Percentiles rank a stretch among this genome's conserved stretches.
Evolutionary conservation across 768 basidiomycete species (phyloP).

Genomic region (Galerina marginata): DNA sequence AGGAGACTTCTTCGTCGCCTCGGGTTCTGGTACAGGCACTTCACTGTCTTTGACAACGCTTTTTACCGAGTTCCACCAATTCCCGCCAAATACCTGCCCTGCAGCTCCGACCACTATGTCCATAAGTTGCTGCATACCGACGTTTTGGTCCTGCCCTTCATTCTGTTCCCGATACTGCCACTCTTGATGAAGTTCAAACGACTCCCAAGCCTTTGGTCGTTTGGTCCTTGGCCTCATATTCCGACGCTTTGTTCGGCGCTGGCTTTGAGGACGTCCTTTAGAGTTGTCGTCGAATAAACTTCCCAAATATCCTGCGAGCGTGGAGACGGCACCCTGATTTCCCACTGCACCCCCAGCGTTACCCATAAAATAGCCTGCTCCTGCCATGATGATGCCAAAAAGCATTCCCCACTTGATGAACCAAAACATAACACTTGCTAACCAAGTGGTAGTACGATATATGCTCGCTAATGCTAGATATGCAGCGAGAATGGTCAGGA

Average conservation of each 20-base stretch:
- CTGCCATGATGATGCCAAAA: conserved; percentile 57
- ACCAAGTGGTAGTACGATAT: conserved; percentile 81
- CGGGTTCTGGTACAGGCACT: background rate
- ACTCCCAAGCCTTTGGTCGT: conserved; percentile 64
- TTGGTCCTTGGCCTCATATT: conserved; percentile 25
- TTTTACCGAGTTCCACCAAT: conserved; percentile 23
- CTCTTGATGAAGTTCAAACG: conserved; percentile 63
- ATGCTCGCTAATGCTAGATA: conserved; percentile 80
- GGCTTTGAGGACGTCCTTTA: background rate
- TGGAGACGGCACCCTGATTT: conserved; percentile 42
- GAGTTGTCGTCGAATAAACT: conserved; percentile 32
- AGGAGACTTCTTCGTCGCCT: background rate
- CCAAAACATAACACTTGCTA: conserved; percentile 68
- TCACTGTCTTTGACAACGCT: background rate
- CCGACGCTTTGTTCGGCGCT: conserved; percentile 12
- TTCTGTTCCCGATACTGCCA: conserved; percentile 54
- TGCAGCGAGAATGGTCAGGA: conserved; percentile 72
- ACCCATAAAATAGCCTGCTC: conserved; percentile 59
- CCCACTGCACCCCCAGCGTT: conserved; percentile 36
- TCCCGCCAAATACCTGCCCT: conserved; percentile 19
- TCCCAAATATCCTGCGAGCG: conserved; percentile 43
- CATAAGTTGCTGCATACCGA: conserved; percentile 19
- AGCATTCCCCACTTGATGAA: conserved; percentile 81
- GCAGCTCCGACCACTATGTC: conserved; percentile 20
- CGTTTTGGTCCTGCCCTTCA: conserved; percentile 8